phyloP scores from a whole-genome alignment of 2,329 filamentous ascomycete species.

The Leptographium lundbergii region DNA sequence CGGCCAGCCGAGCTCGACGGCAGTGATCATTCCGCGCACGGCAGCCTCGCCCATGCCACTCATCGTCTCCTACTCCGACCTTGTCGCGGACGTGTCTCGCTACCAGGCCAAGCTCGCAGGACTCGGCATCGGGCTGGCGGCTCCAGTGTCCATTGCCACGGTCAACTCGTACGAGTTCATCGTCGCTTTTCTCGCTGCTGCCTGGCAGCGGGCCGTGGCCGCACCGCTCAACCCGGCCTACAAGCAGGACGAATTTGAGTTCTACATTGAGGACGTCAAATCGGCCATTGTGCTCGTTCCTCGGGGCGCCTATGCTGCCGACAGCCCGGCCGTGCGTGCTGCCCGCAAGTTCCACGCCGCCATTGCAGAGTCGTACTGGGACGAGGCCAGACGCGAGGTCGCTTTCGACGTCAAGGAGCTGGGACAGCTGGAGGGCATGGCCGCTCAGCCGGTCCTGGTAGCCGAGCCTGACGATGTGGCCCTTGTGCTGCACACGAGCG shows the following conservation, averaged over 20 bases:
- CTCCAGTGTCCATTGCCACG: constrained; percentile 70
- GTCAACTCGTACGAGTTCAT: constrained; percentile 83
- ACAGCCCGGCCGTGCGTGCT: constrained; percentile 61
- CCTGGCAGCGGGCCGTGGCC: constrained; percentile 74
- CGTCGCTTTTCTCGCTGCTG: constrained; percentile 70
- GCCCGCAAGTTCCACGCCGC: constrained; percentile 69
- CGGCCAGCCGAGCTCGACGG: constrained; percentile 33
- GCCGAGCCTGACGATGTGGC: constrained; percentile 67
- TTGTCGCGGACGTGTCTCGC: constrained; percentile 49
- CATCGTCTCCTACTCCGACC: constrained; percentile 56
- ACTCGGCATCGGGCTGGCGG: constrained; percentile 55
- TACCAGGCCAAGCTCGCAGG: constrained; percentile 71
- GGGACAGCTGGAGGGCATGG: constrained; percentile 46
- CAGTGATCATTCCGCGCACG: constrained; percentile 58
- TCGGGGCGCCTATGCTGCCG: constrained; percentile 50
- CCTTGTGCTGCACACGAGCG: constrained; percentile 71
- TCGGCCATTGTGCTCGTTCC: constrained; percentile 70
- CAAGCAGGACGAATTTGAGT: constrained; percentile 83
- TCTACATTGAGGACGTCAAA: constrained; percentile 80
- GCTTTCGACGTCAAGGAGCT: constrained; percentile 66
- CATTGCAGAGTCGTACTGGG: constrained; percentile 80
- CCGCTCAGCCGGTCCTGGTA: constrained; percentile 25
- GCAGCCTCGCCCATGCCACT: constrained; percentile 28
- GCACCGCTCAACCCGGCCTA: constrained; percentile 82
- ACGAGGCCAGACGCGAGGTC: constrained; percentile 50